Evolutionary conservation across 2,329 filamentous ascomycete genomes (phyloP).

Genomic region (Talaromyces rugulosus): DNA sequence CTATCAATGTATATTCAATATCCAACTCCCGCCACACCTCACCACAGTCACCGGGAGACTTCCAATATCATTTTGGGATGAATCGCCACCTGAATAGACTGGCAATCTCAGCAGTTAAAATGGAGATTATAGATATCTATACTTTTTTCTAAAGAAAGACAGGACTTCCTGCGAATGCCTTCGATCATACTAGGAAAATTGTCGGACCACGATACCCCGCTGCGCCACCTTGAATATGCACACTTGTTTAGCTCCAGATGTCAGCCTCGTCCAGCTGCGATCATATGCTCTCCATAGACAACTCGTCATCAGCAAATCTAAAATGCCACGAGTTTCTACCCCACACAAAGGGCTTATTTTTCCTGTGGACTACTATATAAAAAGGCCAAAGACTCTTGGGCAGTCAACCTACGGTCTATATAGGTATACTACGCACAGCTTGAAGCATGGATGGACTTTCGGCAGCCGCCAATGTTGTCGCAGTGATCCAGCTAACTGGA

Average conservation of each 20-base stretch:
- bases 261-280: not conserved
- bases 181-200: not conserved
- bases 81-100: not conserved
- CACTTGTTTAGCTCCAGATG: not conserved
- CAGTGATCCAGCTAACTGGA: constrained; percentile 1
- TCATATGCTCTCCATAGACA: not conserved
- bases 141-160: too few relatives aligned
- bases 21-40: too few relatives aligned
- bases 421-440: not conserved
- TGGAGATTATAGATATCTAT: too few relatives aligned
- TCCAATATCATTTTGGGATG: not conserved
- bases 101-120: not conserved
- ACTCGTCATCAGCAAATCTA: not conserved
- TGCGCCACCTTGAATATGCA: not conserved
- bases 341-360: too few relatives aligned
- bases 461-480: not conserved
- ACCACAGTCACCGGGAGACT: not conserved
- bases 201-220: not conserved
- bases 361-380: too few relatives aligned
- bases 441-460: not conserved
- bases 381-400: too few relatives aligned
- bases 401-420: too few relatives aligned
- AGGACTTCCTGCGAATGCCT: too few relatives aligned
- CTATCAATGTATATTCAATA: not conserved
- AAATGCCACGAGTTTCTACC: not conserved